Evolutionary conservation across 805 yeast genomes (phyloP), one percentile per base, ranked within the genome.

Genomic region (Isabelozyma pseudorhagii): DNA sequence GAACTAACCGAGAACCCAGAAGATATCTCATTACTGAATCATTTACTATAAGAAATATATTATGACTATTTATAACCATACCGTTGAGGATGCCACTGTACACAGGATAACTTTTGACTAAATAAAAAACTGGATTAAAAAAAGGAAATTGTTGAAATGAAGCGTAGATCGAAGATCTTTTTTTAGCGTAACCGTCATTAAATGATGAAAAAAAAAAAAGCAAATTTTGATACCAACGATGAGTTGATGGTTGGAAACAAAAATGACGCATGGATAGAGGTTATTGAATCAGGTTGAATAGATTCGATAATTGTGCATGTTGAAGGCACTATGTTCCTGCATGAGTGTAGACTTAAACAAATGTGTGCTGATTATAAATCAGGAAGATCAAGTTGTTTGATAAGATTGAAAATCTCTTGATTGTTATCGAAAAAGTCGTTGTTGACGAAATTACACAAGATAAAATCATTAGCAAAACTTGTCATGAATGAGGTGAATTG

Each of bases 381-480:
- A 36, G 63, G 58, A 42, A 56, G 46, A 38, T 50, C 47, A 42
- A 68, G 54, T 28, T 64, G 74, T 40, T 75, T 66, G 55, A 87
- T 78, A 51, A 85, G 67, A 9, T 68, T 57, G 64, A 84, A 85
- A 54, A 87, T 84, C 51, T 79, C 77, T 43, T 78, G 76, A 54
- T 82, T 78, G 46, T 81, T 80, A 51, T 70, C 73, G 47, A 74
- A 66, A 55, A 71, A 93, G 62, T 92, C 91, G 66, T 93, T 93
- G 71, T 92, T 96, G 50, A 93, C 97, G 60, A 93, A 81, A 68
- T 92, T 92, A 58, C 93, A 86, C 60, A 93, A 78, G 40, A 84
- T 83, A 71, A 81, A 93, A 47, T 81, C 80, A 44, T 81, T 68
- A 46, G 83, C 73, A 45, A 87, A 64, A 4, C 61, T 56, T 45